Percentiles rank a stretch among this genome's conserved stretches.
Conservation (phyloP, 1,284 basidiomycete genomes). For the Xerocomus cyaneibrunnescens region DNA sequence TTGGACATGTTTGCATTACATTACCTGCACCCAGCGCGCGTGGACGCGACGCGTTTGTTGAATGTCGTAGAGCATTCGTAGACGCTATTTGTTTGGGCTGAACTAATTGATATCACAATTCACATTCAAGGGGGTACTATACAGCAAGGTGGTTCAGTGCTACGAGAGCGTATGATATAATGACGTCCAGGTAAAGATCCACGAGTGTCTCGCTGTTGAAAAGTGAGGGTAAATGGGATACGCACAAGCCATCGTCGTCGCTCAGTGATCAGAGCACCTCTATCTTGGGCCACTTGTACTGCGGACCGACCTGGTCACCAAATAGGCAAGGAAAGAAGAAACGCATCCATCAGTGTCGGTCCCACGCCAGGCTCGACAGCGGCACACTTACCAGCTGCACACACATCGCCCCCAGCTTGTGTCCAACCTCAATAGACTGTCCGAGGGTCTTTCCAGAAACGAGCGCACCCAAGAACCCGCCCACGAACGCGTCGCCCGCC, state of each 20-base stretch:
- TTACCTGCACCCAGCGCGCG: conserved; percentile 23
- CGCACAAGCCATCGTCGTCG: neutral
- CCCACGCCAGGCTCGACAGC: neutral
- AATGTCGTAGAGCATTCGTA: conserved; percentile 20
- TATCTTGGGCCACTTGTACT: conserved; percentile 79
- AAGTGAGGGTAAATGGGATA: conserved; percentile 31
- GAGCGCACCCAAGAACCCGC: conserved; percentile 90
- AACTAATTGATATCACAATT: conserved; percentile 27
- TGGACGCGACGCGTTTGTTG: conserved; percentile 15
- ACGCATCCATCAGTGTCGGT: neutral
- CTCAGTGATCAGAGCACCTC: conserved; percentile 49
- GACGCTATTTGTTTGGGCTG: conserved; percentile 6
- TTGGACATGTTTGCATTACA: conserved; percentile 22
- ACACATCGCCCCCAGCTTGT: conserved; percentile 89
- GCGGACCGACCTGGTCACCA: conserved; percentile 65
- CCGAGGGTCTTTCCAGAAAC: conserved; percentile 81
- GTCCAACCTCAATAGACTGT: conserved; percentile 83
- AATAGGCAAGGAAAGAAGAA: neutral
- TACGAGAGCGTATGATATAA: conserved; percentile 7
- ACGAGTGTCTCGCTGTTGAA: conserved; percentile 36
- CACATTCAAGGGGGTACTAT: neutral
- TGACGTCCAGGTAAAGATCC: conserved; percentile 20
- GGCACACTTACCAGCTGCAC: conserved; percentile 69
- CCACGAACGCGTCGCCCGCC: conserved; percentile 99
- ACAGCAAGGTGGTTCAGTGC: conserved; percentile 5